phyloP scores from a whole-genome alignment of 1,284 basidiomycete genomes.

The Pholiota adiposa region DNA sequence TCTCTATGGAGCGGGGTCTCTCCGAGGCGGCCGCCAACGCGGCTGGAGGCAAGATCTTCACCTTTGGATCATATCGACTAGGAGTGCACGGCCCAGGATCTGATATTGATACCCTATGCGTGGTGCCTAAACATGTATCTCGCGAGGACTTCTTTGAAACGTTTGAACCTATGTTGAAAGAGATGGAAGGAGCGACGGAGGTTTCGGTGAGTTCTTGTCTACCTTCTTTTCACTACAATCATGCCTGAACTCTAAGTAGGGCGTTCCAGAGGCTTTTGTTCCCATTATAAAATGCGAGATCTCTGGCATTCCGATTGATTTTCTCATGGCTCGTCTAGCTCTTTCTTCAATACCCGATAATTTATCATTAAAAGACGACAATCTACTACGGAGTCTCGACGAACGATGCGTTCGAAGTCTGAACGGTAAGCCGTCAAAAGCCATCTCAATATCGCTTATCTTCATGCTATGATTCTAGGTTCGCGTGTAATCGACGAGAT shows the following conservation, averaged over 20 bases:
- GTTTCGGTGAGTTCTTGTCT: conserved; percentile 72
- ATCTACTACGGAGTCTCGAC: conserved; percentile 90
- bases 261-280: conserved; percentile 95
- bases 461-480: conserved; percentile 51
- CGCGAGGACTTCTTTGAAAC: conserved; percentile 95
- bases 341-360: conserved; percentile 90
- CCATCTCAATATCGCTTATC: conserved; percentile 4
- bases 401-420: conserved; percentile 95
- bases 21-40: conserved; percentile 86
- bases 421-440: conserved; percentile 64
- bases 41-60: conserved; percentile 98
- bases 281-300: conserved; percentile 95
- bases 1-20: conserved; percentile 80
- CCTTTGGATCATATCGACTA: conserved; percentile 95
- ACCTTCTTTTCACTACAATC: conserved; percentile 4
- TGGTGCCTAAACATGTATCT: conserved; percentile 95
- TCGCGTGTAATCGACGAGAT: conserved; percentile 98
- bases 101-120: conserved; percentile 99
- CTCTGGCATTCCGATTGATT: conserved; percentile 92
- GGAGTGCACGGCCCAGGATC: conserved; percentile 96
- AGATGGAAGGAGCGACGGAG: conserved; percentile 86
- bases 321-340: conserved; percentile 89
- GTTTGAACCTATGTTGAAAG: conserved; percentile 90
- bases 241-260: conserved; percentile 49
- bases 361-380: conserved; percentile 89